A percentile compares a stretch with the other conserved stretches of the same genome.
These are phyloP conservation scores for Solanum peruvianum DNA, from an alignment of 257 asterid species.

Conservation along the genomic window DNA sequence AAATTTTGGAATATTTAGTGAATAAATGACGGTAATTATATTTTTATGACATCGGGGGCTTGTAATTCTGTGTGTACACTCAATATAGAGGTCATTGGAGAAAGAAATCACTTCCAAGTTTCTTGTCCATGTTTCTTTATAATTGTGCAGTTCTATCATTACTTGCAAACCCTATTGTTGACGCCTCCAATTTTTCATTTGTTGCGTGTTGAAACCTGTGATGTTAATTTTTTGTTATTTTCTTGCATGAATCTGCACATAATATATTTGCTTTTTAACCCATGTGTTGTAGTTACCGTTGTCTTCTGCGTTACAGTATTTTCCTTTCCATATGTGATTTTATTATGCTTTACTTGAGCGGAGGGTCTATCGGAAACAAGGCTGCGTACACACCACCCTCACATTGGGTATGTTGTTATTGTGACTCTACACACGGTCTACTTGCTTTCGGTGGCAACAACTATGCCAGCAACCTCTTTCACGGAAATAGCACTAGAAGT, in stretches of 20 bases:
- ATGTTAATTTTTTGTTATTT: background rate
- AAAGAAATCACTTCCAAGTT: background rate
- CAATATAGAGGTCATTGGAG: background rate
- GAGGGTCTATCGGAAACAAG: background rate
- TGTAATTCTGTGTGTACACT: background rate
- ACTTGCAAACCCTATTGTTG: background rate
- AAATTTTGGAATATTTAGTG: background rate
- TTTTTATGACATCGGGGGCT: background rate
- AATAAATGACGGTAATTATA: background rate
- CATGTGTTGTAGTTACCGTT: background rate
- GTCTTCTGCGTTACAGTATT: background rate
- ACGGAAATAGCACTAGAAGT: background rate
- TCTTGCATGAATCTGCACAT: background rate
- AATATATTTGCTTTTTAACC: background rate
- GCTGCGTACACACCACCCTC: background rate
- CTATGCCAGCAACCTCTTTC: background rate
- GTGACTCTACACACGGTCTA: background rate
- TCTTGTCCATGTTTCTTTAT: background rate
- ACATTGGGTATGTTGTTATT: background rate
- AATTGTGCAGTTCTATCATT: background rate
- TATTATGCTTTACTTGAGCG: background rate
- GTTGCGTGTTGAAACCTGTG: background rate
- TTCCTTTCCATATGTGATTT: background rate
- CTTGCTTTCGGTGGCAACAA: background rate
- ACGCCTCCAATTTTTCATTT: background rate